Conservation (phyloP, 306 rosid species). For the Casuarina equisetifolia region DNA sequence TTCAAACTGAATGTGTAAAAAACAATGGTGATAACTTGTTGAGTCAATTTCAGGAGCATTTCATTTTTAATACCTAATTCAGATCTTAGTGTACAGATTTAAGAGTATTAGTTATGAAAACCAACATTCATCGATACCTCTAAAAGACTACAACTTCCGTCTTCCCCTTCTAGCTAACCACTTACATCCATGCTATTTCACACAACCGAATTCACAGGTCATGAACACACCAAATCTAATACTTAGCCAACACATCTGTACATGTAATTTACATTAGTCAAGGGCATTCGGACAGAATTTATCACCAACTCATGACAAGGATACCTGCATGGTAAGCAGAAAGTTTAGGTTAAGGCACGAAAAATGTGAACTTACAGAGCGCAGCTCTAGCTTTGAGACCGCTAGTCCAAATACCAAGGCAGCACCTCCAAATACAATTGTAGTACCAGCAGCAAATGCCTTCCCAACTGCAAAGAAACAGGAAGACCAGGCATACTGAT, state of each 20-base stretch:
- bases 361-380: constrained; percentile 49
- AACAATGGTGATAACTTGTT: neutral
- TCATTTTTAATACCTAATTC: neutral
- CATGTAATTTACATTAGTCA: neutral
- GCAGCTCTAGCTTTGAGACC: constrained; percentile 65
- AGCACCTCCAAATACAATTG: constrained; percentile 74
- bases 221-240: neutral
- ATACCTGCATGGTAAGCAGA: constrained; percentile 7
- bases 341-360: constrained; percentile 9
- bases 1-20: neutral
- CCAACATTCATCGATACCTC: neutral
- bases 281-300: neutral
- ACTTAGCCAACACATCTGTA: neutral
- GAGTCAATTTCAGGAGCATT: neutral
- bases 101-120: neutral
- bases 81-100: neutral
- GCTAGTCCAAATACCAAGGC: constrained; percentile 61
- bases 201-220: neutral
- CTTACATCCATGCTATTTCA: neutral
- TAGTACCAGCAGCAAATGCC: constrained; percentile 79
- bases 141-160: neutral
- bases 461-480: constrained; percentile 59
- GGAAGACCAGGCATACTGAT: constrained; percentile 19
- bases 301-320: neutral
- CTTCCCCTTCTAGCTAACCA: neutral